Conservation (phyloP, 108 stramenopile species). For the Chaetoceros muelleri region DNA sequence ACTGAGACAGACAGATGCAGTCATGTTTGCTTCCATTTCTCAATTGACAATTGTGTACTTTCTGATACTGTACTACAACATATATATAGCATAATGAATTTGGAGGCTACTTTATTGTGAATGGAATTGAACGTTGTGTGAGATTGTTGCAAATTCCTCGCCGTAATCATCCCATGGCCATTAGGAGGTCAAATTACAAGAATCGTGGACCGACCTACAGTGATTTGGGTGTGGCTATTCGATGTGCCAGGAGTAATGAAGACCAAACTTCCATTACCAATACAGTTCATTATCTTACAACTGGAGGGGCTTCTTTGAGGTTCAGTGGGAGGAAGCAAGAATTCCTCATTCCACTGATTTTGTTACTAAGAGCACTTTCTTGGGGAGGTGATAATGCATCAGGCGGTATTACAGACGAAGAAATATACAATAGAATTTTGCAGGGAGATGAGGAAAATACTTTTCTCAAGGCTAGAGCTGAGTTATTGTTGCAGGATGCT, state of each 20-base stretch:
- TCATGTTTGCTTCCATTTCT: not conserved
- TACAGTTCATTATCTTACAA: conserved; percentile 91
- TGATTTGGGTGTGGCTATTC: conserved; percentile 76
- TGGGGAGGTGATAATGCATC: conserved; percentile 16
- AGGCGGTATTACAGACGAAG: conserved; percentile 81
- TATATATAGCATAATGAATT: conserved; percentile 72
- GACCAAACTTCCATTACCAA: conserved; percentile 88
- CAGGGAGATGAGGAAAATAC: conserved; percentile 83
- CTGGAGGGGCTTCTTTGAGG: conserved; percentile 89
- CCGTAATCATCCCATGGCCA: conserved; percentile 84
- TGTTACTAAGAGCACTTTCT: conserved; percentile 81
- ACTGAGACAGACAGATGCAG: too few relatives aligned
- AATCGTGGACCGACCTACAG: conserved; percentile 81
- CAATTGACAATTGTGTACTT: not conserved
- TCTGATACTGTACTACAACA: not conserved
- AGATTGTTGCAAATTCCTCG: conserved; percentile 90
- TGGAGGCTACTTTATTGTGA: conserved; percentile 96
- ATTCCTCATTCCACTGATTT: conserved; percentile 87
- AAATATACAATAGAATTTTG: conserved; percentile 80
- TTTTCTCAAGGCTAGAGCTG: conserved; percentile 84
- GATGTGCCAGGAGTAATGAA: conserved; percentile 68
- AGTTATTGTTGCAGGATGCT: conserved; percentile 87
- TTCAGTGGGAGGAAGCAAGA: conserved; percentile 88
- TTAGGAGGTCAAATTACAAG: conserved; percentile 88
- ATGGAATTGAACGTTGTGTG: conserved; percentile 94